These are phyloP conservation scores for Neoboletus magnificus DNA, from an alignment of 768 basidiomycete genomes.

Conservation along the genomic window DNA sequence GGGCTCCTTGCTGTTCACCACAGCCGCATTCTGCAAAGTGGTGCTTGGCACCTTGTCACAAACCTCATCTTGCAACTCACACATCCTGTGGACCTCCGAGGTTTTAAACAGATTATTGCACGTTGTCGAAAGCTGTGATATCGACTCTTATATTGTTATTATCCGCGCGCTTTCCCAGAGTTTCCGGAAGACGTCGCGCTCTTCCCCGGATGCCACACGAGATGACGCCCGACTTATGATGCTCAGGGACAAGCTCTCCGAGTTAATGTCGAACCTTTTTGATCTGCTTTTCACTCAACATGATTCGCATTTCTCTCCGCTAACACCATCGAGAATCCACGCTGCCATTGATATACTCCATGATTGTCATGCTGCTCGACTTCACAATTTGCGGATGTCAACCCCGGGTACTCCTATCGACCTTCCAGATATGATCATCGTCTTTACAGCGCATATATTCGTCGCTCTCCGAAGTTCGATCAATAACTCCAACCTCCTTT, in stretches of 20 bases:
- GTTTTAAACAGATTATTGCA: slow-evolving; percentile 37
- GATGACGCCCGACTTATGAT: neutral
- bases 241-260: slow-evolving; percentile 21
- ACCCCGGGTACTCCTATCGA: slow-evolving; percentile 6
- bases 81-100: slow-evolving; percentile 42
- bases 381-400: slow-evolving; percentile 16
- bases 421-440: slow-evolving; percentile 24
- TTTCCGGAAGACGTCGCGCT: slow-evolving; percentile 6
- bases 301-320: neutral
- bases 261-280: slow-evolving; percentile 23
- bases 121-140: slow-evolving; percentile 30
- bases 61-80: slow-evolving; percentile 32
- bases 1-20: slow-evolving; percentile 20
- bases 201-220: neutral
- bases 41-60: slow-evolving; percentile 13
- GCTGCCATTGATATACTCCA: slow-evolving; percentile 26
- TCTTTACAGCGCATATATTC: slow-evolving; percentile 21
- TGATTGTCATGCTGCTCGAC: slow-evolving; percentile 18
- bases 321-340: slow-evolving; percentile 4
- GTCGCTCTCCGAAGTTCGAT: slow-evolving; percentile 10
- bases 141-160: slow-evolving; percentile 33
- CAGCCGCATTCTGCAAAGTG: slow-evolving; percentile 26
- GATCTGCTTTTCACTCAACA: slow-evolving; percentile 16
- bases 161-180: slow-evolving; percentile 27
- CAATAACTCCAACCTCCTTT: slow-evolving; percentile 9